Conservation (phyloP, 257 asterid genomes). For the Penstemon barbatus region DNA sequence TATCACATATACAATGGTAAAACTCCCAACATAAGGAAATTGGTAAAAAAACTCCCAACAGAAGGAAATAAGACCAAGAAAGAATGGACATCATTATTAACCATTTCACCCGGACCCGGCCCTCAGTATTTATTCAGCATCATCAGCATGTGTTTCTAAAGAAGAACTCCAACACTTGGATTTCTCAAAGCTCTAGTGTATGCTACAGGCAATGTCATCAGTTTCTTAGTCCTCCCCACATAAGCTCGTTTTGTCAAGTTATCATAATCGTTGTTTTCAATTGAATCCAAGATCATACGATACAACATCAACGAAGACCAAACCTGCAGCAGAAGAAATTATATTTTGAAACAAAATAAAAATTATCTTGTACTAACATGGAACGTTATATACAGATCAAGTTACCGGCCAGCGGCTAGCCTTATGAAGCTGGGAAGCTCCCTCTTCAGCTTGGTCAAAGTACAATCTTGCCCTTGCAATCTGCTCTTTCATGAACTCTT, state of each 20-base stretch:
- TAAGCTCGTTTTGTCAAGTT: constrained; percentile 76
- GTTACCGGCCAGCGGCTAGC: constrained; percentile 92
- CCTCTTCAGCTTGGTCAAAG: constrained; percentile 69
- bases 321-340: constrained; percentile 47
- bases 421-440: constrained; percentile 74
- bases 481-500: constrained; percentile 78
- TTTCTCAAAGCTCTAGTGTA: constrained; percentile 50
- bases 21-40: too few species aligned
- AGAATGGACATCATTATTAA: too few species aligned
- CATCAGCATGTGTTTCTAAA: not conserved
- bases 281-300: constrained; percentile 66
- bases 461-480: constrained; percentile 73
- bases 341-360: not conserved
- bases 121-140: too few species aligned
- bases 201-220: constrained; percentile 66
- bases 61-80: too few species aligned
- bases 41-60: too few species aligned
- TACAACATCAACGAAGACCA: constrained; percentile 80
- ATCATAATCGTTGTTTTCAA: constrained; percentile 67
- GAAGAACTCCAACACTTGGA: constrained; percentile 24
- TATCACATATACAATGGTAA: too few species aligned
- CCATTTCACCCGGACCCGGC: too few species aligned
- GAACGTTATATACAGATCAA: not conserved
- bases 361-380: not conserved
- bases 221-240: constrained; percentile 63